A percentile compares a stretch with the other conserved stretches of the same genome.
These are phyloP conservation scores for Metschnikowia colocasiae DNA, from an alignment of 805 yeast species.

Conservation along the genomic window DNA sequence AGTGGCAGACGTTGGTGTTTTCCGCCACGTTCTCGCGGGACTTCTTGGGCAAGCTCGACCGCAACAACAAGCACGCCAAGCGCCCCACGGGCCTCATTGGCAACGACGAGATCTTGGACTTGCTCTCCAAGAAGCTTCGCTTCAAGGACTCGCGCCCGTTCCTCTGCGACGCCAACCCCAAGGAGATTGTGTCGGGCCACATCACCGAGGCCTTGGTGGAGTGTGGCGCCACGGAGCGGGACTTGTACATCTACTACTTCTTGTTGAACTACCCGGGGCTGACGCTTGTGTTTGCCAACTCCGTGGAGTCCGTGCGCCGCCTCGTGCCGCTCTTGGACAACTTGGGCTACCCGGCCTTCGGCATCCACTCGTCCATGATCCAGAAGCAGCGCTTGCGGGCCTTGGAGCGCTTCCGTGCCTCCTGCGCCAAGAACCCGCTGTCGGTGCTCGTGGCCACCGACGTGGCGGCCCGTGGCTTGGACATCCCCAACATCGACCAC, in stretches of 20 bases:
- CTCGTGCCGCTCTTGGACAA: conserved; percentile 70
- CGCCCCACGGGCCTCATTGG: conserved; percentile 29
- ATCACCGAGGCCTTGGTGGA: conserved; percentile 86
- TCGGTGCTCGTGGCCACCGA: conserved; percentile 88
- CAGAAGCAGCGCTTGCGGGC: conserved; percentile 89
- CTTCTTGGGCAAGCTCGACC: conserved; percentile 69
- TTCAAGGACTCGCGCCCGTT: conserved; percentile 66
- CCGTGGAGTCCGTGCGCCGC: conserved; percentile 92
- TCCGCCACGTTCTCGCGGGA: conserved; percentile 90
- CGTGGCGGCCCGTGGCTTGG: conserved; percentile 97
- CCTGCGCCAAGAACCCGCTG: conserved; percentile 44
- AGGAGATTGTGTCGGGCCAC: conserved; percentile 67
- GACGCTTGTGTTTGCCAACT: conserved; percentile 86
- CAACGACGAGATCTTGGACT: conserved; percentile 57
- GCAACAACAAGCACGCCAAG: conserved; percentile 23
- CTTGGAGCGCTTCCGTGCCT: conserved; percentile 70
- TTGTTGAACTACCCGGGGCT: conserved; percentile 81
- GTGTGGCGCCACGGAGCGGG: conserved; percentile 88
- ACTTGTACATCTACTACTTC: conserved; percentile 84
- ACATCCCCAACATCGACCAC: conserved; percentile 85
- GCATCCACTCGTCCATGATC: conserved; percentile 90
- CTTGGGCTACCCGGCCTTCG: conserved; percentile 64
- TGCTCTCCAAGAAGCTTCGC: conserved; percentile 65
- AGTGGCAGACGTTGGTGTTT: conserved; percentile 86
- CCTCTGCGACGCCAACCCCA: conserved; percentile 83